Conservation (phyloP, 2,329 filamentous ascomycete species). For the Apiospora phragmitis region DNA sequence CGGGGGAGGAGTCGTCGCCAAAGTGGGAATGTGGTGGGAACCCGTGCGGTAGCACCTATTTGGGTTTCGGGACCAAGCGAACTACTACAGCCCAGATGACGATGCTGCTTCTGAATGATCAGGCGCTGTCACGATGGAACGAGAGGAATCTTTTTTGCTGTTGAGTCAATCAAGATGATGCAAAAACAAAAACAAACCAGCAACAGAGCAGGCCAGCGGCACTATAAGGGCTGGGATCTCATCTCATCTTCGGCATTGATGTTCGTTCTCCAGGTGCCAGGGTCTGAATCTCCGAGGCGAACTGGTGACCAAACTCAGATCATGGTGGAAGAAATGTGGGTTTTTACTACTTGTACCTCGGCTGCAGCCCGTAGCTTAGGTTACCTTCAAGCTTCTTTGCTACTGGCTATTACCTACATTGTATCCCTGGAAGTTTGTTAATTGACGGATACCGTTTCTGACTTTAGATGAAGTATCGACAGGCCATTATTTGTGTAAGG, state of each 20-base stretch:
- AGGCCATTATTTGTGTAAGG: too few relatives aligned
- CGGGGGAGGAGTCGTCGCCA: background rate
- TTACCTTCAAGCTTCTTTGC: too few relatives aligned
- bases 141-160: background rate
- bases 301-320: conserved; percentile 6
- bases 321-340: conserved; percentile 1
- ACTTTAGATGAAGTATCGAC: too few relatives aligned
- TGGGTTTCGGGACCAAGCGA: background rate
- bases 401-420: background rate
- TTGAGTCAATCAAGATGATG: background rate
- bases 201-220: background rate
- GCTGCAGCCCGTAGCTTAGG: background rate
- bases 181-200: background rate
- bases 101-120: background rate
- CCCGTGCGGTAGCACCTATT: background rate
- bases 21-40: background rate
- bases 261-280: background rate
- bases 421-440: too few relatives aligned
- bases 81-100: background rate
- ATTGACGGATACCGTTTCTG: too few relatives aligned
- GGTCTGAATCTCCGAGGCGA: conserved; percentile 3
- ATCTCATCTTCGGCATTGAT: background rate
- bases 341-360: background rate
- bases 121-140: background rate
- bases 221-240: background rate